phyloP scores from a whole-genome alignment of 257 asterid genomes.

The Ballota nigra region DNA sequence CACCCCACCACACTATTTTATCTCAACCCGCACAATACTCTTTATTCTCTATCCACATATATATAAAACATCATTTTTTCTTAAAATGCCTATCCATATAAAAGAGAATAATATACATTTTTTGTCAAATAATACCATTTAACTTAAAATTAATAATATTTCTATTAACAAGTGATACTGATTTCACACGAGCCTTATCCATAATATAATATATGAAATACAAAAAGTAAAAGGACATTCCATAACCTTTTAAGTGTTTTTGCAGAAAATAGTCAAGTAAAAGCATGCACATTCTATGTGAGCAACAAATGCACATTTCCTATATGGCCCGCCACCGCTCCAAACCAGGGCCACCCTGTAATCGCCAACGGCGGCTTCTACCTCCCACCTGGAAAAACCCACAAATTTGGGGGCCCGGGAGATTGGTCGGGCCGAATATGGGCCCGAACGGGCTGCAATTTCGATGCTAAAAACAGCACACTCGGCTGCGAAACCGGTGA shows the following conservation, averaged over 20 bases:
- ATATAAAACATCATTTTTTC: too few species aligned
- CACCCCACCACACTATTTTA: too few species aligned
- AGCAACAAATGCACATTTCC: conserved; percentile 74
- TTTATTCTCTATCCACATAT: too few species aligned
- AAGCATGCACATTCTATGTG: conserved; percentile 57
- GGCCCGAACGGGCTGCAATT: conserved; percentile 86
- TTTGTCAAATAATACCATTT: too few species aligned
- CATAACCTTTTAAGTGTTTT: neutral
- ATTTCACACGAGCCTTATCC: too few species aligned
- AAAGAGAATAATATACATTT: too few species aligned
- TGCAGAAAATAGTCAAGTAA: conserved; percentile 37
- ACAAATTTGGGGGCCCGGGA: conserved; percentile 38
- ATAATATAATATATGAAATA: too few species aligned
- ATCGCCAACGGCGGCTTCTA: conserved; percentile 70
- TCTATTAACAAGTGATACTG: too few species aligned
- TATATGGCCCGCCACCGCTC: conserved; percentile 86
- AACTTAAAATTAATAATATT: too few species aligned
- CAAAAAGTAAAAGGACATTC: too few species aligned
- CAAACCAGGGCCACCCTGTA: conserved; percentile 64
- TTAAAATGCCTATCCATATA: too few species aligned
- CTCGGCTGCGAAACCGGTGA: conserved; percentile 78
- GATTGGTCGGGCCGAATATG: conserved; percentile 83
- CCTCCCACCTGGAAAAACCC: conserved; percentile 46
- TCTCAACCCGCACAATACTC: too few species aligned
- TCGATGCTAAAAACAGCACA: conserved; percentile 27